phyloP scores from a whole-genome alignment of 225 moss, liverwort and hornwort genomes.

The Polytrichum commune region DNA sequence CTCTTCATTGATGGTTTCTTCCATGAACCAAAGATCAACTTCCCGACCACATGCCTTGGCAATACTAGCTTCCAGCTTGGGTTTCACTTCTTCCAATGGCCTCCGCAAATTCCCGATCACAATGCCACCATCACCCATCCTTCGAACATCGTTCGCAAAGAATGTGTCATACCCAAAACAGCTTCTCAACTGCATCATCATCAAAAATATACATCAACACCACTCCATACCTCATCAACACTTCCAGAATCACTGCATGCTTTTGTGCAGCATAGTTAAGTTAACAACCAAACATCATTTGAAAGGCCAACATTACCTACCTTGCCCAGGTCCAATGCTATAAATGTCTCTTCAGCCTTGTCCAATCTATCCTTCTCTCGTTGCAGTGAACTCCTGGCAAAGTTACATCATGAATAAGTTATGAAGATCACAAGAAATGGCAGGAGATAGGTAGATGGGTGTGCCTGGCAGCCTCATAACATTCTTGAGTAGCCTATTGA shows the following conservation, averaged over 20 bases:
- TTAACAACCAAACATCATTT: too few relatives aligned
- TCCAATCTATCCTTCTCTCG: conserved; percentile 82
- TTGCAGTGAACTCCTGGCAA: conserved; percentile 53
- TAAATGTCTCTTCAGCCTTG: conserved; percentile 77
- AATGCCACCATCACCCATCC: conserved; percentile 95
- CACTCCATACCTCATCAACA: background rate
- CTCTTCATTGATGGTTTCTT: conserved; percentile 66
- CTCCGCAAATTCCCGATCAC: conserved; percentile 81
- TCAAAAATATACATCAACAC: background rate
- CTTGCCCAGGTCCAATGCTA: conserved; percentile 72
- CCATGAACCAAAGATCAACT: conserved; percentile 96
- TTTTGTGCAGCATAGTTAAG: too few relatives aligned
- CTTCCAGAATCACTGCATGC: too few relatives aligned
- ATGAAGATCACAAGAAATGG: too few relatives aligned
- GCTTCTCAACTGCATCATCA: conserved; percentile 49
- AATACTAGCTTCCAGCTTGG: conserved; percentile 65
- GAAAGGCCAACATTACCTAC: conserved; percentile 17
- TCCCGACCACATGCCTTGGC: conserved; percentile 70
- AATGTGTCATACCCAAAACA: conserved; percentile 85
- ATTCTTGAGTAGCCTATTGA: too few relatives aligned
- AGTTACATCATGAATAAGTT: conserved; percentile 9
- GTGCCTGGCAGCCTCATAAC: too few relatives aligned
- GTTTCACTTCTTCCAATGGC: conserved; percentile 84
- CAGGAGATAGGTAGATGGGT: too few relatives aligned
- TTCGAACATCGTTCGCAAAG: conserved; percentile 76